These are phyloP conservation scores for Flagelloscypha sp. DNA, from an alignment of 768 basidiomycete species.

Conservation along the genomic window DNA sequence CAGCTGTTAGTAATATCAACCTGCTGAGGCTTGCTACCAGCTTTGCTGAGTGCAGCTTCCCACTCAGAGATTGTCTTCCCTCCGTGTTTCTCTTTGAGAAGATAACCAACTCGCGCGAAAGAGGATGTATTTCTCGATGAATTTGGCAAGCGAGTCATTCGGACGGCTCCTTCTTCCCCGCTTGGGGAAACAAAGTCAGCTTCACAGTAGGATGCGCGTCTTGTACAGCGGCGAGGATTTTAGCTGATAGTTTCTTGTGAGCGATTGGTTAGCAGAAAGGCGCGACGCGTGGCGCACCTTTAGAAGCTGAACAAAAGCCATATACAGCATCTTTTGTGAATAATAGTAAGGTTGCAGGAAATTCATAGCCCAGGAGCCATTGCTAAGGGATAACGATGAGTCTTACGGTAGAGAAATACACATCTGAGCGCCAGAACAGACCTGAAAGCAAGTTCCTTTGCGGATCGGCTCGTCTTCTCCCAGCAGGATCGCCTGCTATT, in stretches of 20 bases:
- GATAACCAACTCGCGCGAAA: constrained; percentile 58
- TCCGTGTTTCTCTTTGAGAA: constrained; percentile 74
- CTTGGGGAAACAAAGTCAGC: constrained; percentile 70
- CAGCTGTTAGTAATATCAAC: constrained; percentile 70
- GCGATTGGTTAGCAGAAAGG: constrained; percentile 4
- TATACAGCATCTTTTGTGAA: constrained; percentile 70
- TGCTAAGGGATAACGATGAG: constrained; percentile 45
- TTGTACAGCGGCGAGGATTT: constrained; percentile 75
- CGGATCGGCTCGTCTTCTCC: constrained; percentile 87
- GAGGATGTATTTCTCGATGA: constrained; percentile 55
- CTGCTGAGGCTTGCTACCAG: constrained; percentile 56
- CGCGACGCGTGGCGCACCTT: constrained; percentile 45
- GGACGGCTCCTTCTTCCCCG: constrained; percentile 71
- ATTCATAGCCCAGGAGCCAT: constrained; percentile 96
- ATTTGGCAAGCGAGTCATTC: constrained; percentile 68
- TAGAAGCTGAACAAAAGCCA: constrained; percentile 81
- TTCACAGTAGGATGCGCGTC: constrained; percentile 46
- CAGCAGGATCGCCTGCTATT: constrained; percentile 67
- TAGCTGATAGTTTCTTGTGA: constrained; percentile 42
- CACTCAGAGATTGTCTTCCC: constrained; percentile 88
- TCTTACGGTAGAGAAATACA: constrained; percentile 11
- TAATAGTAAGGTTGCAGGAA: constrained; percentile 86
- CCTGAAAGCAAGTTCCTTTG: constrained; percentile 90
- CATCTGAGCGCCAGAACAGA: constrained; percentile 24
- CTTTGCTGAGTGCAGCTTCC: constrained; percentile 53